Conservation (phyloP, 768 basidiomycete genomes). For the Rhodotorula graminis region DNA sequence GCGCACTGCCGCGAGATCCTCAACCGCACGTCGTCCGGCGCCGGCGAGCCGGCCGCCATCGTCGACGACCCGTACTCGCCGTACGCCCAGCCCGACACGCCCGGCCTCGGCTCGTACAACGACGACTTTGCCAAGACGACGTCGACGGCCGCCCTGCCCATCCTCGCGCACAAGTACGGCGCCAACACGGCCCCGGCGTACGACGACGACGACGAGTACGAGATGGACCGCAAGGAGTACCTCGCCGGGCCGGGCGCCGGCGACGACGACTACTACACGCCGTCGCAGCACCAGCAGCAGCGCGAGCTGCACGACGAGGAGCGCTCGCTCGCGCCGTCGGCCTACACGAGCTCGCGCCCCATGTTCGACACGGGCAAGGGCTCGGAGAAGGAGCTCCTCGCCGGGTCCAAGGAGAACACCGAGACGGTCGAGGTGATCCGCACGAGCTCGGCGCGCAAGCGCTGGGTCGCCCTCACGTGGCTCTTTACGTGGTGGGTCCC, state of each 20-base stretch:
- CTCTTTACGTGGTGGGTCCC: constrained; percentile 90
- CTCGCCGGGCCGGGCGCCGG: neutral
- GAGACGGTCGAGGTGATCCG: constrained; percentile 74
- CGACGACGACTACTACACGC: constrained; percentile 31
- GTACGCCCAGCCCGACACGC: constrained; percentile 37
- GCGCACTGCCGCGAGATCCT: constrained; percentile 68
- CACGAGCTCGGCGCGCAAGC: constrained; percentile 69
- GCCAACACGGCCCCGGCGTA: constrained; percentile 73
- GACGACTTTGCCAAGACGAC: constrained; percentile 23
- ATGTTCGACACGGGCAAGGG: constrained; percentile 34
- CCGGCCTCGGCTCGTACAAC: constrained; percentile 34
- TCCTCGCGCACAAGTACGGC: constrained; percentile 69
- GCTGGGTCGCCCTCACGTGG: constrained; percentile 86
- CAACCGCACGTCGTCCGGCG: constrained; percentile 53
- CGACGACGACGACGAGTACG: constrained; percentile 59
- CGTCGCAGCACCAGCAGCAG: neutral
- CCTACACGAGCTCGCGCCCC: constrained; percentile 16
- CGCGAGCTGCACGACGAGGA: constrained; percentile 31
- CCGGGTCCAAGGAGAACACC: neutral
- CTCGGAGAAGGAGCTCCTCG: constrained; percentile 24
- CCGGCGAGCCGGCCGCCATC: constrained; percentile 9
- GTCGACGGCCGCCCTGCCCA: constrained; percentile 72
- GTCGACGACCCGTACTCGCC: constrained; percentile 47
- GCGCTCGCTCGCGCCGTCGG: constrained; percentile 24
- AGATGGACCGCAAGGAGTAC: constrained; percentile 52